Evolutionary conservation across 2,329 filamentous ascomycete species (phyloP).

Genomic region (Penicillium decumbens): DNA sequence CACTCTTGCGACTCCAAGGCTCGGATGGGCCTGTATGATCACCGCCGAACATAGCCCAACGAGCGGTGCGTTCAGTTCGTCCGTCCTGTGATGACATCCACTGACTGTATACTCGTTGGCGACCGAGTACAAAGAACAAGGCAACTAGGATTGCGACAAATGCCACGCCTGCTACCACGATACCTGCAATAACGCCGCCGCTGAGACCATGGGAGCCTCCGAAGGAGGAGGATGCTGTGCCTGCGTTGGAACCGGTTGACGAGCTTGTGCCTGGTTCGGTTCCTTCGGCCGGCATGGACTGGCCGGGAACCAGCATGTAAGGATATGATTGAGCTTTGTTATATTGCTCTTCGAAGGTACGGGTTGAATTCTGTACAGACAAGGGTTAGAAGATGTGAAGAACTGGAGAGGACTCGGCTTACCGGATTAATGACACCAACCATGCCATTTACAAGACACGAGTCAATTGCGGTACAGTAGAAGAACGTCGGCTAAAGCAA

Average conservation of each 20-base stretch:
- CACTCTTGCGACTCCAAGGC: constrained; percentile 17
- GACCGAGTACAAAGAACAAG: constrained; percentile 35
- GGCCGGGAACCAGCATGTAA: constrained; percentile 54
- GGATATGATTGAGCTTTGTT: constrained; percentile 47
- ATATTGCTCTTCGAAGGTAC: constrained; percentile 49
- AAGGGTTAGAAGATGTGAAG: constrained; percentile 5
- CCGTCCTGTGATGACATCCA: constrained; percentile 35
- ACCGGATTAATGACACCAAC: constrained; percentile 71
- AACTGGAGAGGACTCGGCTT: constrained; percentile 18
- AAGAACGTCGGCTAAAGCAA: constrained; percentile 55
- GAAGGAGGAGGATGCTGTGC: not conserved
- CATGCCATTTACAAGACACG: constrained; percentile 64
- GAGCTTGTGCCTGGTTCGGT: constrained; percentile 1
- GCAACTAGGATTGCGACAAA: constrained; percentile 47
- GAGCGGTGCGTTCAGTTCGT: constrained; percentile 29
- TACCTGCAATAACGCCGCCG: constrained; percentile 56
- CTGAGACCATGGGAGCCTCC: constrained; percentile 24
- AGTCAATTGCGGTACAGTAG: constrained; percentile 64
- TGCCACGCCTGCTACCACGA: constrained; percentile 51
- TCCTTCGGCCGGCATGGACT: constrained; percentile 52
- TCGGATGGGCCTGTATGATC: not conserved
- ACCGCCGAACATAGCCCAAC: constrained; percentile 30
- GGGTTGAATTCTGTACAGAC: constrained; percentile 41
- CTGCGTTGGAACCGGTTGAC: constrained; percentile 5
- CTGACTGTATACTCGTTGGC: constrained; percentile 33